A percentile compares a stretch with the other conserved stretches of the same genome.
These are phyloP conservation scores for Actinomucor elegans DNA, from an alignment of 371 early-diverging fungal species.

Conservation along the genomic window DNA sequence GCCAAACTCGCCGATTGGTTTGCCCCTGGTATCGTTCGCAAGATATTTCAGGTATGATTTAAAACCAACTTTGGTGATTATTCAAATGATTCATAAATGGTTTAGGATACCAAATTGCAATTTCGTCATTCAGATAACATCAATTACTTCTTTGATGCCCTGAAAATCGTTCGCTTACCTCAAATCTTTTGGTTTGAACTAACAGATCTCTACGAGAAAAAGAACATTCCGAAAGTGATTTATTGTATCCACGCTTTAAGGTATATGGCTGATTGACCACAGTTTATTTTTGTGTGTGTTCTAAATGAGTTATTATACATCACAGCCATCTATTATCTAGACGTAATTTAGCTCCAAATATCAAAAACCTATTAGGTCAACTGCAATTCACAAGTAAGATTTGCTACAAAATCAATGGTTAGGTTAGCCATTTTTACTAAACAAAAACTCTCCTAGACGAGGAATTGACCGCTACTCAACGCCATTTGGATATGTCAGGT, in stretches of 20 bases:
- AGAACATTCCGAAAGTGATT: slow-evolving; percentile 99
- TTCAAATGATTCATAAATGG: not conserved
- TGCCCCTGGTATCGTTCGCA: slow-evolving; percentile 79
- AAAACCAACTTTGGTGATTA: not conserved
- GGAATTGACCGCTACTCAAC: slow-evolving; percentile 81
- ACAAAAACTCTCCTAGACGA: slow-evolving; percentile 55
- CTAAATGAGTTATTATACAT: not conserved
- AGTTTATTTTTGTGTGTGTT: not conserved
- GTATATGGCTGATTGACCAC: slow-evolving; percentile 33
- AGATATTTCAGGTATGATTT: slow-evolving; percentile 78
- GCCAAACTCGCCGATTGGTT: slow-evolving; percentile 91
- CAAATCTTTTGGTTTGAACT: slow-evolving; percentile 96
- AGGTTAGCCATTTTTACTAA: not conserved
- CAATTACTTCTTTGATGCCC: slow-evolving; percentile 89
- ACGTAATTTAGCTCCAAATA: slow-evolving; percentile 84
- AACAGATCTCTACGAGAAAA: slow-evolving; percentile 98
- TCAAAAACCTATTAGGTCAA: slow-evolving; percentile 90
- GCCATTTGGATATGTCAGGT: slow-evolving; percentile 79
- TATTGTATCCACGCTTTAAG: slow-evolving; percentile 99
- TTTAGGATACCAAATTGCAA: slow-evolving; percentile 80
- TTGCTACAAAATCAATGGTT: not conserved
- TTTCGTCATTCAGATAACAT: slow-evolving; percentile 99
- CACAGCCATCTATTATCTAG: slow-evolving; percentile 86
- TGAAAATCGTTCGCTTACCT: slow-evolving; percentile 84
- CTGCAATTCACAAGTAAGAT: slow-evolving; percentile 84